These are phyloP conservation scores for Talaromyces pinophilus DNA, from an alignment of 2,329 filamentous ascomycete species.

Conservation along the genomic window DNA sequence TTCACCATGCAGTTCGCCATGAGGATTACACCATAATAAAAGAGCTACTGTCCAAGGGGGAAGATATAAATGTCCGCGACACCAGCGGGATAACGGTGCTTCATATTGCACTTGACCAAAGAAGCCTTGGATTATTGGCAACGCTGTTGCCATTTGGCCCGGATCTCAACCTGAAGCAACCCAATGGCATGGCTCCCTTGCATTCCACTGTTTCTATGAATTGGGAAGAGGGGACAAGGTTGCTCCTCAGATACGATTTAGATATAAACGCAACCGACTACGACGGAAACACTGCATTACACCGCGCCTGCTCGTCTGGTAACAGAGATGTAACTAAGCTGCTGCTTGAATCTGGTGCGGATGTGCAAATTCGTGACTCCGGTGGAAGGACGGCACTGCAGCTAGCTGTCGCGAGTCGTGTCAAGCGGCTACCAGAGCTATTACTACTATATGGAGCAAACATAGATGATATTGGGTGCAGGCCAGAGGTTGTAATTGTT, in stretches of 20 bases:
- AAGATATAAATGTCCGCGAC: not conserved
- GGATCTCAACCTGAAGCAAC: not conserved
- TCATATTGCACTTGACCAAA: conserved; percentile 4
- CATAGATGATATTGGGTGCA: not conserved
- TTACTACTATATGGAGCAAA: not conserved
- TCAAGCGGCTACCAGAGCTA: not conserved
- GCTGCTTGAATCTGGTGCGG: not conserved
- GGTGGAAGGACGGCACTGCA: conserved; percentile 9
- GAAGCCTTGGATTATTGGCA: not conserved
- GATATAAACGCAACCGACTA: conserved; percentile 4
- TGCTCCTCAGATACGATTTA: not conserved
- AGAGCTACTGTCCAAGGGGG: not conserved
- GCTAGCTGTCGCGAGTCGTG: conserved; percentile 1
- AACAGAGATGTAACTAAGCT: not conserved
- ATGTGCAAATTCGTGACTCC: not conserved
- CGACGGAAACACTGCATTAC: conserved; percentile 5
- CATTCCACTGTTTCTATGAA: not conserved
- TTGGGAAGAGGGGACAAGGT: not conserved
- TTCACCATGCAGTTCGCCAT: conserved; percentile 10
- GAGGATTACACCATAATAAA: not conserved
- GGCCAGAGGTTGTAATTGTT: not conserved
- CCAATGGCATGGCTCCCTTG: conserved; percentile 9
- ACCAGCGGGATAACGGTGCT: not conserved
- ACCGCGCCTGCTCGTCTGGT: conserved; percentile 3
- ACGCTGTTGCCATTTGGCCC: not conserved